Percentiles rank a stretch among this genome's conserved stretches.
Evolutionary conservation across 2,329 filamentous ascomycete species (phyloP).

Genomic region (Didymosphaeria variabile): DNA sequence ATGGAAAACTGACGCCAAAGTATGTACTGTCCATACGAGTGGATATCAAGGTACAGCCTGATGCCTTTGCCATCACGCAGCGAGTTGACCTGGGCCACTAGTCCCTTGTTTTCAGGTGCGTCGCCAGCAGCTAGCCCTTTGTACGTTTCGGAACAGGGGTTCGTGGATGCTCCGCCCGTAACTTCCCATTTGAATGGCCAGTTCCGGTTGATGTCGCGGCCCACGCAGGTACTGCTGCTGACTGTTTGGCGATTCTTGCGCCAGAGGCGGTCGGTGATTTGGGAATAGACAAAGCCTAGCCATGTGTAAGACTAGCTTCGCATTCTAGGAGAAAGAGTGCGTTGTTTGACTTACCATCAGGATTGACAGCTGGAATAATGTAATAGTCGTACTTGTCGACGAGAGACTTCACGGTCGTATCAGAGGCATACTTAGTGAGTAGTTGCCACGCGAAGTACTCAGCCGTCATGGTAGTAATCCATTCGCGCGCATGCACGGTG

Average conservation of each 20-base stretch:
- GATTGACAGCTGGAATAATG: conserved; percentile 35
- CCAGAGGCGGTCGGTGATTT: conserved; percentile 52
- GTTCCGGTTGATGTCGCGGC: conserved; percentile 52
- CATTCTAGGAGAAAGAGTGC: conserved; percentile 14
- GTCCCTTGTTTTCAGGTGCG: conserved; percentile 44
- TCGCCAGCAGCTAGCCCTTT: conserved; percentile 45
- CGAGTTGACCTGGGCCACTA: conserved; percentile 54
- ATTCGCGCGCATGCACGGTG: conserved; percentile 48
- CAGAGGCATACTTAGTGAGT: conserved; percentile 44
- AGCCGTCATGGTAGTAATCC: conserved; percentile 45
- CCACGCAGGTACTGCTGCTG: conserved; percentile 42
- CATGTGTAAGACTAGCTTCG: conserved; percentile 4
- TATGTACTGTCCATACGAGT: conserved; percentile 60
- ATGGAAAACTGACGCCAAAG: conserved; percentile 32
- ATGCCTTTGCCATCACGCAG: conserved; percentile 59
- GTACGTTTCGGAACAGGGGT: conserved; percentile 50
- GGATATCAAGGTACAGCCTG: conserved; percentile 70
- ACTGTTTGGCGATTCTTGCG: conserved; percentile 51
- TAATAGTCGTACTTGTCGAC: conserved; percentile 51
- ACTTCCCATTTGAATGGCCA: conserved; percentile 50
- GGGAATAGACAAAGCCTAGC: conserved; percentile 48
- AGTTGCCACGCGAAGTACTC: conserved; percentile 48
- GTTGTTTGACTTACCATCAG: conserved; percentile 25
- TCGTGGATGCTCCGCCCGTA: conserved; percentile 45
- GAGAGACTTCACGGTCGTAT: conserved; percentile 43